Evolutionary conservation across 495 filamentous ascomycete species (phyloP).

Genomic region (Penicillium robsamsonii): DNA sequence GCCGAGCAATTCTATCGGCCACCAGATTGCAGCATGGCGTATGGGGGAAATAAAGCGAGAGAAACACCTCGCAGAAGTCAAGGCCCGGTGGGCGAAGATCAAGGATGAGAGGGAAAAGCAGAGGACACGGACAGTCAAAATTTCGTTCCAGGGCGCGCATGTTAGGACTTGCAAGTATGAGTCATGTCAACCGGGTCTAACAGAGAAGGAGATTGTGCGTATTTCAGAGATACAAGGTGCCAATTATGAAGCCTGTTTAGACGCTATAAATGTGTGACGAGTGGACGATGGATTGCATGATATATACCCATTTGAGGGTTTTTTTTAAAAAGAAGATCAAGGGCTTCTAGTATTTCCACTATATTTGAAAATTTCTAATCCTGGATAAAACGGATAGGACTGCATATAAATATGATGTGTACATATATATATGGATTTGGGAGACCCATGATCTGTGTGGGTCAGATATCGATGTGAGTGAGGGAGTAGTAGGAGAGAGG

Average conservation of each 20-base stretch:
- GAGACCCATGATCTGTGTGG: not conserved
- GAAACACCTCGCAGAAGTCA: not conserved
- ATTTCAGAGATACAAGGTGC: not conserved
- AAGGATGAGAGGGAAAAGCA: not conserved
- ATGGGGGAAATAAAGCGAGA: not conserved
- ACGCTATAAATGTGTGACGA: not conserved
- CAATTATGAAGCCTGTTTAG: not conserved
- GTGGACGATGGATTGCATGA: not conserved
- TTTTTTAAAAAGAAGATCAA: not conserved
- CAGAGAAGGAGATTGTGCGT: not conserved
- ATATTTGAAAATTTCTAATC: not conserved
- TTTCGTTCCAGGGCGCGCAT: not conserved
- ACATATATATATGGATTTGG: not conserved
- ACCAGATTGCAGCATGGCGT: not conserved
- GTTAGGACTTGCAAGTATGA: not conserved
- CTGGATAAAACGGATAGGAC: not conserved
- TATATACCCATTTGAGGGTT: not conserved
- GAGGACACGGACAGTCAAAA: not conserved
- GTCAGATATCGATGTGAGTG: not conserved
- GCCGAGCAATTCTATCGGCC: constrained; percentile 5
- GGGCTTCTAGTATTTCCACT: not conserved
- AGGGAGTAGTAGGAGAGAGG: not conserved
- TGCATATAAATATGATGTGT: not conserved
- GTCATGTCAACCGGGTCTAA: not conserved
- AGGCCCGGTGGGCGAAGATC: not conserved